Conservation (phyloP, 257 asterid genomes). For the Anisodus tanguticus region DNA sequence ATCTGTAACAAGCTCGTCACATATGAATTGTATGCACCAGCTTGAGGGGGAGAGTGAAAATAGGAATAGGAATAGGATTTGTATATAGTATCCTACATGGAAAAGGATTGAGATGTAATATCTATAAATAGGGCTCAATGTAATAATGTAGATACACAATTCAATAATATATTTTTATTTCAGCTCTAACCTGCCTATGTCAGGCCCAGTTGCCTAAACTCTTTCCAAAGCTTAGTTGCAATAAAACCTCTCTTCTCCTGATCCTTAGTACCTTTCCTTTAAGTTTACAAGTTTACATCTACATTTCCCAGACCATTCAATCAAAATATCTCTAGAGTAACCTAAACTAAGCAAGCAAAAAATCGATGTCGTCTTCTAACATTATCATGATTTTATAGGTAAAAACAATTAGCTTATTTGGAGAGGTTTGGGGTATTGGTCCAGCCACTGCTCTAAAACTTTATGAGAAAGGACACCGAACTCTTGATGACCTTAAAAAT, state of each 20-base stretch:
- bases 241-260: background rate
- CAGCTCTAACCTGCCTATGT: background rate
- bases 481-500: slow-evolving; percentile 68
- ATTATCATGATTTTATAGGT: slow-evolving; percentile 54
- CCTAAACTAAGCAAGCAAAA: slow-evolving; percentile 22
- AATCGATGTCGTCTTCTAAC: background rate
- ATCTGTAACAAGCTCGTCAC: too few relatives aligned
- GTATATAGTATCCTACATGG: too few relatives aligned
- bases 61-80: too few relatives aligned
- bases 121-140: too few relatives aligned
- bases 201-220: background rate
- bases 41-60: too few relatives aligned
- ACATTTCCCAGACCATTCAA: background rate
- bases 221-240: background rate
- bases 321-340: background rate
- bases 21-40: too few relatives aligned
- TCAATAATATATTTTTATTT: background rate
- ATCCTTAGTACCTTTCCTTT: background rate
- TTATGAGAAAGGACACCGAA: slow-evolving; percentile 88
- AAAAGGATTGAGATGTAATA: too few relatives aligned
- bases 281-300: too few relatives aligned
- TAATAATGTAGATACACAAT: too few relatives aligned
- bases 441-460: slow-evolving; percentile 87
- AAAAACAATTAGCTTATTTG: slow-evolving; percentile 82
- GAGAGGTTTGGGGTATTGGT: slow-evolving; percentile 97